A percentile compares a stretch with the other conserved stretches of the same genome.
phyloP scores from a whole-genome alignment of 139 green algal genomes.

The Volvox africanus region DNA sequence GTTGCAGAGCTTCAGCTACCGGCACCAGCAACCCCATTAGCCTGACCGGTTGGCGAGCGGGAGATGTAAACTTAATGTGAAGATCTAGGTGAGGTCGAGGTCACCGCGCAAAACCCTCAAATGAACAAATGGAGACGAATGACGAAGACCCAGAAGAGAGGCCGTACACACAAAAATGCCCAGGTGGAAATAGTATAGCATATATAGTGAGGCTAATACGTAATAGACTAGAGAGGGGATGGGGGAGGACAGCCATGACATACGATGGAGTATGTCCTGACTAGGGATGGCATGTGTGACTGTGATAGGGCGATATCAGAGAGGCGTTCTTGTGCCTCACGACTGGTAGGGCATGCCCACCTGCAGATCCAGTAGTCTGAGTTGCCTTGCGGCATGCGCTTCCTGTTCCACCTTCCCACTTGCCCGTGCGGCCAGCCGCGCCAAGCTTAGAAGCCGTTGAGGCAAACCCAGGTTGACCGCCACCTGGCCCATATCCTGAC shows the following conservation, averaged over 20 bases:
- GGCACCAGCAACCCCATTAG: not conserved
- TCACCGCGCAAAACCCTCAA: too few relatives aligned
- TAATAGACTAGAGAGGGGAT: too few relatives aligned
- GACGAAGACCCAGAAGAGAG: too few relatives aligned
- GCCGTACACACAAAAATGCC: too few relatives aligned
- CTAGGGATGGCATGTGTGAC: too few relatives aligned
- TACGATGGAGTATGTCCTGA: too few relatives aligned
- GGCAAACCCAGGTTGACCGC: not conserved
- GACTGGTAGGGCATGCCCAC: not conserved
- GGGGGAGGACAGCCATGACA: too few relatives aligned
- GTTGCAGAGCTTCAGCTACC: not conserved
- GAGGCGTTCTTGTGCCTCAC: too few relatives aligned
- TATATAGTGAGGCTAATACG: too few relatives aligned
- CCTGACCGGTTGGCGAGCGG: not conserved
- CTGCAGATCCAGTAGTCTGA: slow-evolving; percentile 19
- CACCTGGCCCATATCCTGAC: not conserved
- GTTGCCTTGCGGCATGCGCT: not conserved
- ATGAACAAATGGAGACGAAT: too few relatives aligned
- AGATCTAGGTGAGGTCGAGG: not conserved
- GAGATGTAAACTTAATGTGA: not conserved
- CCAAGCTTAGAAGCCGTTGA: not conserved
- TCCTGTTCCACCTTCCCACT: not conserved
- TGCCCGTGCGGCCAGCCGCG: slow-evolving; percentile 32
- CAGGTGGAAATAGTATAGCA: too few relatives aligned
- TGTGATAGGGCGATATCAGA: too few relatives aligned